Conservation (phyloP, 164 flowering plant species). For the Stephania yunnanensis region DNA sequence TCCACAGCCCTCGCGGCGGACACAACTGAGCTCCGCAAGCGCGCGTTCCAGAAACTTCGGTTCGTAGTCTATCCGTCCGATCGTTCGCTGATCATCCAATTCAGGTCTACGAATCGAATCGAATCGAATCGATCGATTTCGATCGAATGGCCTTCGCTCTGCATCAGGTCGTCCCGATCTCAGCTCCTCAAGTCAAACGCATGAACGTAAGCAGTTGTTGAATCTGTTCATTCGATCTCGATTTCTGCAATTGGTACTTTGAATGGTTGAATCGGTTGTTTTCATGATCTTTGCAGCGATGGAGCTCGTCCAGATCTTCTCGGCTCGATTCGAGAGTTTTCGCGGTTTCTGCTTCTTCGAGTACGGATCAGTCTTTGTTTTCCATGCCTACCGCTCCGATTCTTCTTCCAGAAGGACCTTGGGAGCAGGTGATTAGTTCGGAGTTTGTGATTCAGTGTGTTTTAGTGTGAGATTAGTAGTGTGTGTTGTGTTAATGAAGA, state of each 20-base stretch:
- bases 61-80: neutral
- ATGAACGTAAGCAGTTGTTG: conserved; percentile 7
- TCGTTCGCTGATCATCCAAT: neutral
- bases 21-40: neutral
- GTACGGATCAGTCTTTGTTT: conserved; percentile 28
- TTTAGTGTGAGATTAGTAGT: too few species aligned
- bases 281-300: conserved; percentile 18
- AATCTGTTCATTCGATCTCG: neutral
- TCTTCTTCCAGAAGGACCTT: conserved; percentile 82
- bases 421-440: conserved; percentile 56
- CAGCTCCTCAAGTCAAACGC: conserved; percentile 14
- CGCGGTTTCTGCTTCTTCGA: conserved; percentile 23
- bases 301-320: conserved; percentile 19
- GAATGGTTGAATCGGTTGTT: neutral
- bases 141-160: conserved; percentile 13
- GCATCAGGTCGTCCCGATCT: conserved; percentile 12
- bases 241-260: neutral
- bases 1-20: neutral
- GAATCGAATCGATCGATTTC: neutral
- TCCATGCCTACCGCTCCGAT: conserved; percentile 77
- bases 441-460: too few species aligned
- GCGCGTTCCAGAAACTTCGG: neutral
- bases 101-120: neutral
- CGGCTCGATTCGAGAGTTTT: conserved; percentile 25
- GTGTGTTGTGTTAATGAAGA: too few species aligned